phyloP scores from a whole-genome alignment of 495 filamentous ascomycete genomes.

The Neurospora sp. region DNA sequence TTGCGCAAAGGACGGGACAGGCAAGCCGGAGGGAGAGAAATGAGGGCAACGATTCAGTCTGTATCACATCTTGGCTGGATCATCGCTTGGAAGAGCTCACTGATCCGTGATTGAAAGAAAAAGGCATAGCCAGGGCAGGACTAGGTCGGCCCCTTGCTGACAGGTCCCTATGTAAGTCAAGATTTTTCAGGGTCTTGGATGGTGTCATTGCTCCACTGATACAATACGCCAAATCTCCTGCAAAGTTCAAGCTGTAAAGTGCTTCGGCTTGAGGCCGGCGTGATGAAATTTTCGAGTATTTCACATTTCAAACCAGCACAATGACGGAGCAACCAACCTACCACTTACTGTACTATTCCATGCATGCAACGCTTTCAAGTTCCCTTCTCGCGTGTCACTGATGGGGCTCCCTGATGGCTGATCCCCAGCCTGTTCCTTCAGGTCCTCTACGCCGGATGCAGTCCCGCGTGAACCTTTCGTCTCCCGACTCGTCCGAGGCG shows the following conservation, averaged over 20 bases:
- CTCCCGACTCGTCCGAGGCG: not conserved
- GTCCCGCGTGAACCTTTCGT: not conserved
- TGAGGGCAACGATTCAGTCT: not conserved
- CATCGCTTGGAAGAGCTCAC: not conserved
- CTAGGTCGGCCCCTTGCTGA: not conserved
- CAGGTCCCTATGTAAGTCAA: not conserved
- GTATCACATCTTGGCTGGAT: not conserved
- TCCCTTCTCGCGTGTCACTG: not conserved
- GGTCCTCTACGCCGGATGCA: not conserved
- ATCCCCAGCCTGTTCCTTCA: not conserved
- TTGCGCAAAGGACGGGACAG: not conserved
- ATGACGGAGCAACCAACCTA: not conserved
- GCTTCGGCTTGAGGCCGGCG: not conserved
- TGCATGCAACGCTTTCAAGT: not conserved
- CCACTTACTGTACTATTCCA: not conserved
- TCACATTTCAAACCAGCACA: not conserved
- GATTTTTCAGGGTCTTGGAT: not conserved
- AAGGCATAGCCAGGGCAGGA: not conserved
- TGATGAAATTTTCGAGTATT: not conserved
- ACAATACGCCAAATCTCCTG: not conserved
- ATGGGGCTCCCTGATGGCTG: not conserved
- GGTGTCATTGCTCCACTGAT: not conserved
- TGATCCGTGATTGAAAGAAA: not conserved
- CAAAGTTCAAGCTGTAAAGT: not conserved
- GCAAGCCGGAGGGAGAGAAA: not conserved